These are phyloP conservation scores for Hypoxylon crocopeplum DNA, from an alignment of 495 filamentous ascomycete species.

Conservation along the genomic window DNA sequence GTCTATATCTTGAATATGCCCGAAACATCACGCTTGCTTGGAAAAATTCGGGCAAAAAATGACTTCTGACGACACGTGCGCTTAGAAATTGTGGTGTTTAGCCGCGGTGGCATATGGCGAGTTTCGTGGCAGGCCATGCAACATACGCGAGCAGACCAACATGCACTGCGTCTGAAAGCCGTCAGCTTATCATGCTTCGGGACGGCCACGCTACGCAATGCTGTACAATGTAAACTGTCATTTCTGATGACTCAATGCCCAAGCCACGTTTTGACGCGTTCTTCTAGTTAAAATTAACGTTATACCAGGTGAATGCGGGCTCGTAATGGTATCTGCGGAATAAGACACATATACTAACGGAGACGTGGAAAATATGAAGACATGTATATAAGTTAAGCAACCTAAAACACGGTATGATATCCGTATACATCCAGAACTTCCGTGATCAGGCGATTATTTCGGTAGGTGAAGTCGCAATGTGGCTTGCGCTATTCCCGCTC, in stretches of 20 bases:
- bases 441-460: slow-evolving; percentile 1
- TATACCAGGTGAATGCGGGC: too few species aligned
- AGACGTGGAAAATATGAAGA: too few species aligned
- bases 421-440: slow-evolving; percentile 2
- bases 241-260: neutral
- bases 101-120: slow-evolving; percentile 16
- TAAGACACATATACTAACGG: neutral
- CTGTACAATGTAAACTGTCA: neutral
- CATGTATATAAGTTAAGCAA: too few species aligned
- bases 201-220: neutral
- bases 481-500: slow-evolving; percentile 37
- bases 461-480: slow-evolving; percentile 25
- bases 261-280: neutral
- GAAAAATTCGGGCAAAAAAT: too few species aligned
- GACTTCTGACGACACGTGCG: too few species aligned
- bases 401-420: neutral
- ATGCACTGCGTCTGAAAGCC: slow-evolving; percentile 5
- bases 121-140: slow-evolving; percentile 1
- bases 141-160: neutral
- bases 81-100: too few species aligned
- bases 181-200: slow-evolving; percentile 4
- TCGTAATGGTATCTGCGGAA: neutral
- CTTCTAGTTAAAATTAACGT: neutral
- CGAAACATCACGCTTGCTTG: neutral
- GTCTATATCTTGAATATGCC: too few species aligned